These are phyloP conservation scores for Phaeosphaeriaceae sp. DNA, from an alignment of 2,329 filamentous ascomycete genomes.

Conservation along the genomic window DNA sequence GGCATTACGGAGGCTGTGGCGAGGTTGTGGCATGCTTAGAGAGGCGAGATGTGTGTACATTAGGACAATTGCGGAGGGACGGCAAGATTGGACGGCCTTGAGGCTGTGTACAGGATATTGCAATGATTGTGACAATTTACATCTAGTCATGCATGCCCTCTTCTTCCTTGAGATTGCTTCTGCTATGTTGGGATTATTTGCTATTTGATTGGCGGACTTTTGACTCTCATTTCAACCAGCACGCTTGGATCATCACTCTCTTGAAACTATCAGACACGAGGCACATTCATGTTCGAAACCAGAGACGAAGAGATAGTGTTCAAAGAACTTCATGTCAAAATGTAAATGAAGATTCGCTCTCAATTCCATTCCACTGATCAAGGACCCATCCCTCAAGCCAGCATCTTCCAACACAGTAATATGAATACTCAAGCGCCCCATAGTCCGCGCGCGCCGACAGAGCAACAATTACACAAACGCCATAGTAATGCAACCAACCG, in stretches of 20 bases:
- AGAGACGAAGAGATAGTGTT: too few relatives aligned
- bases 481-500: not conserved
- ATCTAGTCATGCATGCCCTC: not conserved
- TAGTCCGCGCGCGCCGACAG: not conserved
- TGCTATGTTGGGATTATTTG: not conserved
- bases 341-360: not conserved
- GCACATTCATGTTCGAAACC: too few relatives aligned
- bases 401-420: not conserved
- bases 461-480: not conserved
- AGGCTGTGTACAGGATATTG: not conserved
- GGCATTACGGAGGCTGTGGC: constrained; percentile 89
- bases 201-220: not conserved
- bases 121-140: not conserved
- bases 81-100: not conserved
- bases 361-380: not conserved
- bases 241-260: too few relatives aligned
- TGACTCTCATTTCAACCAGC: not conserved
- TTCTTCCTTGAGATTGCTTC: not conserved
- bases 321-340: not conserved
- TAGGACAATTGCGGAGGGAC: constrained; percentile 3
- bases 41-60: constrained; percentile 11
- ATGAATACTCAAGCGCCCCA: not conserved
- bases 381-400: not conserved
- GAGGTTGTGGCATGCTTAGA: constrained; percentile 84
- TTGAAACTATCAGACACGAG: too few relatives aligned